A percentile compares a stretch with the other conserved stretches of the same genome.
These are phyloP conservation scores for Ceratocystis lukuohia DNA, from an alignment of 2,329 filamentous ascomycete species.

Conservation along the genomic window DNA sequence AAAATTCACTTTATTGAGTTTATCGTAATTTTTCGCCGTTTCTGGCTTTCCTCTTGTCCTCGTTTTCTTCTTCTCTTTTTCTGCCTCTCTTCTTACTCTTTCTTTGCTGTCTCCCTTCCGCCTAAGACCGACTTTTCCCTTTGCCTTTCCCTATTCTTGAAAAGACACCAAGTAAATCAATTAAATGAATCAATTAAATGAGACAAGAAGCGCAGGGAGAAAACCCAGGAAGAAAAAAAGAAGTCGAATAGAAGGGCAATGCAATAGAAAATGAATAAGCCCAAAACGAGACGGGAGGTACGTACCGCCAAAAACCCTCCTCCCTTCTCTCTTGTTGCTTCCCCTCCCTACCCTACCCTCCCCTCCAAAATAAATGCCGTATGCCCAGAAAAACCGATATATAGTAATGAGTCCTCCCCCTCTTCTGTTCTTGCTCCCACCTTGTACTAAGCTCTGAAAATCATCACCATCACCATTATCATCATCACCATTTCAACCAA, in stretches of 20 bases:
- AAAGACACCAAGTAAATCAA: neutral
- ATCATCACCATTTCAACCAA: neutral
- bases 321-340: neutral
- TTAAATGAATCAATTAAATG: neutral
- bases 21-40: neutral
- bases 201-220: neutral
- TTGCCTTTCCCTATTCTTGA: neutral
- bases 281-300: neutral
- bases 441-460: neutral
- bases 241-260: neutral
- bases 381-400: neutral
- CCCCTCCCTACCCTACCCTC: neutral
- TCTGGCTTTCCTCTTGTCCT: neutral
- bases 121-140: neutral
- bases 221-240: slow-evolving; percentile 5
- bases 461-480: neutral
- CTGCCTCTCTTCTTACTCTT: neutral
- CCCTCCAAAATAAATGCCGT: neutral
- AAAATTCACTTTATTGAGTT: neutral
- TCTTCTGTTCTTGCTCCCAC: neutral
- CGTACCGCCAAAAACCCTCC: slow-evolving; percentile 1
- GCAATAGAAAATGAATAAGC: neutral
- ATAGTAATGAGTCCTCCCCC: slow-evolving; percentile 7
- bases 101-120: neutral
- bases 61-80: neutral